Evolutionary conservation across 1,284 basidiomycete species (phyloP).

Genomic region (Irpex lacteus): DNA sequence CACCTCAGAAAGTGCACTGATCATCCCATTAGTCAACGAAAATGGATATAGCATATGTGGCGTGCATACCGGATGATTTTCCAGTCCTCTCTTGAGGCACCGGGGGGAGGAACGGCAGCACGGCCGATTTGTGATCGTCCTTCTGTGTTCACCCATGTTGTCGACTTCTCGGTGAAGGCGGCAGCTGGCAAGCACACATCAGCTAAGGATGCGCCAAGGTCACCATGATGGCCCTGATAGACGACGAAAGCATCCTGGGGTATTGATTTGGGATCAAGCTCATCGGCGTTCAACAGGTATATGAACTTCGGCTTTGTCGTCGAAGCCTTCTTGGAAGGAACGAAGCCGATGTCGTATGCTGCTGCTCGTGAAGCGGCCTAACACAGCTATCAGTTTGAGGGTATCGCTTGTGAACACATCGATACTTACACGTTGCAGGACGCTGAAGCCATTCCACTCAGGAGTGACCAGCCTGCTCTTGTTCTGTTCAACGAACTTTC

Average conservation of each 20-base stretch:
- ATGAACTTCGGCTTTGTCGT: slow-evolving; percentile 89
- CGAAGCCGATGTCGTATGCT: slow-evolving; percentile 94
- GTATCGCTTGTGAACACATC: background rate
- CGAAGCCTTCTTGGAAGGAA: slow-evolving; percentile 78
- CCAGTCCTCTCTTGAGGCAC: slow-evolving; percentile 96
- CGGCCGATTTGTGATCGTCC: slow-evolving; percentile 91
- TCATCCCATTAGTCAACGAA: background rate
- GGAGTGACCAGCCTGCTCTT: slow-evolving; percentile 75
- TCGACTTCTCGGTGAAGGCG: slow-evolving; percentile 95
- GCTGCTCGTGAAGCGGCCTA: slow-evolving; percentile 89
- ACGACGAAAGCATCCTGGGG: slow-evolving; percentile 96
- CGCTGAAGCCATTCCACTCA: slow-evolving; percentile 95
- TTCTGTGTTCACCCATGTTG: slow-evolving; percentile 98
- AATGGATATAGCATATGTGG: background rate
- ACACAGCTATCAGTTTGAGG: slow-evolving; percentile 6
- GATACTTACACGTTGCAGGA: slow-evolving; percentile 81
- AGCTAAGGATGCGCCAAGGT: slow-evolving; percentile 93
- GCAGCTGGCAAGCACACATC: slow-evolving; percentile 93
- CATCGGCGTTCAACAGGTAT: slow-evolving; percentile 96
- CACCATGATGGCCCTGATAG: slow-evolving; percentile 99
- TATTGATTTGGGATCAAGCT: slow-evolving; percentile 88
- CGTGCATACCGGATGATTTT: slow-evolving; percentile 85
- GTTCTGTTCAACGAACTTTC: slow-evolving; percentile 82
- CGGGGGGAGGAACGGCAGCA: slow-evolving; percentile 93
- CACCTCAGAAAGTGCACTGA: slow-evolving; percentile 89